phyloP scores from a whole-genome alignment of 768 basidiomycete species.

The Trametes punicea region DNA sequence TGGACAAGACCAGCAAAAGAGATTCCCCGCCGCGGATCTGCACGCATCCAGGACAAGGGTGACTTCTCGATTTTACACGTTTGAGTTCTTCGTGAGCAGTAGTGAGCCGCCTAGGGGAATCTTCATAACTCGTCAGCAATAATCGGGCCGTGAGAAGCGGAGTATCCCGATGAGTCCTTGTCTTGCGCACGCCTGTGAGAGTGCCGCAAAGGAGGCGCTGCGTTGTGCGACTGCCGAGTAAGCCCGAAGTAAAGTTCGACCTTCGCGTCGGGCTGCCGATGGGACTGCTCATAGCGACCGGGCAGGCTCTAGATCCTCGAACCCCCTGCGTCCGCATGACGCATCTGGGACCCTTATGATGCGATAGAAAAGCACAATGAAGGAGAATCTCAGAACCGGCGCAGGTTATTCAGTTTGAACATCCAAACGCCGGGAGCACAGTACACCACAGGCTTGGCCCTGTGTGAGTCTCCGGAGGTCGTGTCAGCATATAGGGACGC shows the following conservation, averaged over 20 bases:
- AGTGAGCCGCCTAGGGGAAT: neutral
- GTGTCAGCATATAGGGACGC: too few relatives aligned
- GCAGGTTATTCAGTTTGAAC: too few relatives aligned
- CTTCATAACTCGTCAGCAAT: slow-evolving; percentile 4
- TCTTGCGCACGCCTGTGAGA: slow-evolving; percentile 5
- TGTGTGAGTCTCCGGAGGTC: too few relatives aligned
- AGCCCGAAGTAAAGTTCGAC: neutral
- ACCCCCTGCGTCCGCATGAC: too few relatives aligned
- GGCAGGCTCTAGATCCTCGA: neutral
- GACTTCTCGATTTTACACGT: slow-evolving; percentile 3
- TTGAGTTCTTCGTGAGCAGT: slow-evolving; percentile 4
- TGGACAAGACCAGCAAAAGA: neutral
- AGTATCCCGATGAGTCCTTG: neutral
- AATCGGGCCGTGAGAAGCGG: neutral
- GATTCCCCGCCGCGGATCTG: neutral
- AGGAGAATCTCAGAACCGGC: too few relatives aligned
- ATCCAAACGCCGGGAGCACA: too few relatives aligned
- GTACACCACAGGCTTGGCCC: too few relatives aligned
- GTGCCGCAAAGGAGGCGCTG: neutral
- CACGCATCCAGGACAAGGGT: slow-evolving; percentile 3
- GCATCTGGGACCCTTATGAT: too few relatives aligned
- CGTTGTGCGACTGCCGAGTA: neutral
- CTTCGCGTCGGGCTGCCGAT: neutral
- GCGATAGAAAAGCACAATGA: too few relatives aligned
- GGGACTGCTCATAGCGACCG: neutral